Evolutionary conservation across 352 stramenopile genomes (phyloP).

Genomic region (Globisporangium alternatum): DNA sequence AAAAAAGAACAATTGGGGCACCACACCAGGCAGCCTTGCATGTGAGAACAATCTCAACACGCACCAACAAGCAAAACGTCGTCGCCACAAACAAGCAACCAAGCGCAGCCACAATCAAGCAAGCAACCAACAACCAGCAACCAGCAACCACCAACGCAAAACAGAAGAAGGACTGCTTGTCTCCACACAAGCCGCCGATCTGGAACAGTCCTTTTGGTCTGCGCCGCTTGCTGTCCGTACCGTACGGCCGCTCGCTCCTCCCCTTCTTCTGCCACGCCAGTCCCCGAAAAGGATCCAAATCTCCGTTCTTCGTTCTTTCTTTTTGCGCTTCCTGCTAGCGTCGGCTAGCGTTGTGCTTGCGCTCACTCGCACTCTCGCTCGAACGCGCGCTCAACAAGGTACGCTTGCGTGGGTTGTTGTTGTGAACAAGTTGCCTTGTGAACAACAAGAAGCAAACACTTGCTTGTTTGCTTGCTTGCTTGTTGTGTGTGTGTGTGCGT

Average conservation of each 20-base stretch:
- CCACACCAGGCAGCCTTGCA: not conserved
- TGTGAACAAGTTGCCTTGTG: not conserved
- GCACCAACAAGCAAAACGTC: slow-evolving; percentile 5
- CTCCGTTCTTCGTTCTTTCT: not conserved
- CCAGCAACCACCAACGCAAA: not conserved
- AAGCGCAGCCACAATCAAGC: not conserved
- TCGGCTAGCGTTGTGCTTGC: not conserved
- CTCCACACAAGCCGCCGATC: too few species aligned
- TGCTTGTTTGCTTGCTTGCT: not conserved
- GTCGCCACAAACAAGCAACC: not conserved
- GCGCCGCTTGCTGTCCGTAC: not conserved
- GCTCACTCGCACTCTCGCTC: not conserved
- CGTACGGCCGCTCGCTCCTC: not conserved
- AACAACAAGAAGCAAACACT: not conserved
- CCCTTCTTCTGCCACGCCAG: not conserved
- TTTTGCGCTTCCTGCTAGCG: not conserved
- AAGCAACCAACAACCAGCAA: not conserved
- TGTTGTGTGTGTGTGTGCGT: not conserved
- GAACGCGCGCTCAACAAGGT: not conserved
- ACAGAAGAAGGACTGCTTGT: not conserved
- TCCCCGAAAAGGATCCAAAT: not conserved
- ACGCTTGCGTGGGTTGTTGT: not conserved
- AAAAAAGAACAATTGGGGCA: slow-evolving; percentile 1
- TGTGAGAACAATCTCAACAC: not conserved
- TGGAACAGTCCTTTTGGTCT: not conserved